Base-by-base conservation (phyloP, 805 yeast genomes). In the Groenewaldozyma salmanticensis region DNA sequence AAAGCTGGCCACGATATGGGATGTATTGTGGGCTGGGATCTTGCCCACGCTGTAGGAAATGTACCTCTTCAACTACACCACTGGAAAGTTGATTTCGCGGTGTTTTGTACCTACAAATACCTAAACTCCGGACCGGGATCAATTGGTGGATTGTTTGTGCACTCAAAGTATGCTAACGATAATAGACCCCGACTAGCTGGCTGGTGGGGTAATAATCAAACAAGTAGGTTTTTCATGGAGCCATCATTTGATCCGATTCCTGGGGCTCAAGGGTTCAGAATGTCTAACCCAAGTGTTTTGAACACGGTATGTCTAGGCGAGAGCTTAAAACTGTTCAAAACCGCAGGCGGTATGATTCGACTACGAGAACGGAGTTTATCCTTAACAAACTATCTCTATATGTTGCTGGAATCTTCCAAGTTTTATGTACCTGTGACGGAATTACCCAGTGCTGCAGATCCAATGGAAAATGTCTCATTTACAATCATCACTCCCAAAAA, bases 21-120 rank as follows among this genome's bases (percentile, higher is more conserved):
- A 9, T 50, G 57, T 9, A 40, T 82, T 27, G 64, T 72, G 1
- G 96, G 96, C 1, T 88, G 96, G 96, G 97, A 88, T 59, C 67
- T 88, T 50, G 97, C 97, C 1, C 97, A 88, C 58, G 95, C 94
- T 1, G 90, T 71, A 1, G 97, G 96, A 2, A 90, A 90, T 58
- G 88, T 85, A 2, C 78, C 76, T 5, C 60, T 90, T 39, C 52
- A 71, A 37, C 63, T 88, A 39, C 96, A 88, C 57, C 85, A 83
- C 37, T 88, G 96, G 95, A 65, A 71, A 42, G 92, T 84, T 3
- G 97, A 88, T 60, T 87, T 88, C 65, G 97, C 96, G 1, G 85
- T 76, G 16, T 88, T 95, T 87, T 88, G 97, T 59, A 78, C 94
- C 3, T 88, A 88, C 67, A 88, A 88, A 59, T 88, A 88, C 57